A percentile compares a stretch with the other conserved stretches of the same genome.
These are phyloP conservation scores for Lenzites betulinus DNA, from an alignment of 768 basidiomycete species.

Conservation along the genomic window DNA sequence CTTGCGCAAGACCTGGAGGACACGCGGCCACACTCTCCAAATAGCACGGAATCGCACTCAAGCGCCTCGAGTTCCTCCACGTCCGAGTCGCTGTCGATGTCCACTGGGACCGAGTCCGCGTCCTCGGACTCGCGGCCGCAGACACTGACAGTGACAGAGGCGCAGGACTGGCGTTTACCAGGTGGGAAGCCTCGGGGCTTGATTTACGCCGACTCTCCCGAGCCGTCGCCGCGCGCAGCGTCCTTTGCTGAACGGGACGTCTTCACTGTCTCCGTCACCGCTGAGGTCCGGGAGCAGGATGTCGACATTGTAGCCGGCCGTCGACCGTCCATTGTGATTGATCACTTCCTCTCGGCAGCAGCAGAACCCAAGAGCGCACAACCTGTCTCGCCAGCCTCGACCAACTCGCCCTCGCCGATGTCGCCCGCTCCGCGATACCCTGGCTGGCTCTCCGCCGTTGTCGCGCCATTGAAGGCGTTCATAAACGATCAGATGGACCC, in stretches of 20 bases:
- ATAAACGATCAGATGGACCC: constrained; percentile 68
- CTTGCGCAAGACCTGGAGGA: constrained; percentile 13
- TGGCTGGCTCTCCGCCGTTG: constrained; percentile 62
- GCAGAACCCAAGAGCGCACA: constrained; percentile 8
- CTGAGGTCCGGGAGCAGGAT: constrained; percentile 22
- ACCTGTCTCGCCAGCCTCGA: constrained; percentile 25
- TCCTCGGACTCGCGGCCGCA: constrained; percentile 24
- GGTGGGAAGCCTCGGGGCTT: constrained; percentile 11
- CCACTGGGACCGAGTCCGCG: constrained; percentile 20
- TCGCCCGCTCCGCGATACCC: constrained; percentile 55
- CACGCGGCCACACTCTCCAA: constrained; percentile 25
- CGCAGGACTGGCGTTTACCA: constrained; percentile 19
- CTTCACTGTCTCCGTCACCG: constrained; percentile 20
- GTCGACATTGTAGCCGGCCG: neutral
- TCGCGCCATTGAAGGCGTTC: constrained; percentile 60
- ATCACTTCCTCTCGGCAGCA: constrained; percentile 14
- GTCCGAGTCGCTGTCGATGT: constrained; percentile 17
- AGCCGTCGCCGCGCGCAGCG: constrained; percentile 25
- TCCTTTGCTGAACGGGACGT: constrained; percentile 24
- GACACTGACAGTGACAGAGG: constrained; percentile 19
- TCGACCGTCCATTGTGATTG: constrained; percentile 29
- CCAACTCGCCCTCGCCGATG: constrained; percentile 35
- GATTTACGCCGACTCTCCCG: constrained; percentile 26
- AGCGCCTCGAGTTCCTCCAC: constrained; percentile 22
- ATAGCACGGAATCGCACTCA: constrained; percentile 27